Evolutionary conservation across 2,329 filamentous ascomycete genomes (phyloP), one percentile per base, ranked within the genome.

Genomic region (Ophiostoma populinum): DNA sequence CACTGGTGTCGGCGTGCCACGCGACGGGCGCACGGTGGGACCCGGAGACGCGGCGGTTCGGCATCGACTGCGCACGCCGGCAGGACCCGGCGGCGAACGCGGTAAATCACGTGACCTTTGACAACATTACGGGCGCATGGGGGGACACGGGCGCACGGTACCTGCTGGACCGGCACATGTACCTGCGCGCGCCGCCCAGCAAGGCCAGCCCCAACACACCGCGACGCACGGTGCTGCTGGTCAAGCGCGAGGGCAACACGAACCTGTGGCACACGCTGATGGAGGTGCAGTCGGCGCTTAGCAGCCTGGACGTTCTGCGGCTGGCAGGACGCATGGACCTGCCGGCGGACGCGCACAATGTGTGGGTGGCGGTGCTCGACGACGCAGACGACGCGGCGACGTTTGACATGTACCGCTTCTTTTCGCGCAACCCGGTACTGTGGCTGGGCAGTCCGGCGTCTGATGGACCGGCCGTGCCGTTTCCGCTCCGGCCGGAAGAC

Each of bases 351-450:
- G 41, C 40, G 7, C 37, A 43, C 19, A n/a, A n/a, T n/a, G n/a
- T n/a, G n/a, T n/a, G n/a, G n/a, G 45, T 56, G 6, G 35, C 40
- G n/a, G 37, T 59, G 13, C 40, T 58, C 19, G 35, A 55, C 6
- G 55, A 59, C 39, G 41, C 54, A 24, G 42, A n/a, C n/a, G 46
- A 55, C 20, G 54, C 52, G 4, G 47, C 51, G 4, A 55, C 50
- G 33, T 49, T 52, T 16, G 51, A 55, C 30, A 46, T 59, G 12
- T 59, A 55, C 55, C 46, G 42, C 4, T 38, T 57, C 16, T 53
- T 58, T 29, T 46, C 54, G 4, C 39, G 45, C 32, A 43, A 46
- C 24, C n/a, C n/a, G n/a, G n/a, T n/a, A n/a, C n/a, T n/a, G n/a
- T n/a, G n/a, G n/a, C n/a, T n/a, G n/a, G n/a, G n/a, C n/a, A n/a